Evolutionary conservation across 169 alveolate genomes (phyloP).

Genomic region (Eimeria mitis): DNA sequence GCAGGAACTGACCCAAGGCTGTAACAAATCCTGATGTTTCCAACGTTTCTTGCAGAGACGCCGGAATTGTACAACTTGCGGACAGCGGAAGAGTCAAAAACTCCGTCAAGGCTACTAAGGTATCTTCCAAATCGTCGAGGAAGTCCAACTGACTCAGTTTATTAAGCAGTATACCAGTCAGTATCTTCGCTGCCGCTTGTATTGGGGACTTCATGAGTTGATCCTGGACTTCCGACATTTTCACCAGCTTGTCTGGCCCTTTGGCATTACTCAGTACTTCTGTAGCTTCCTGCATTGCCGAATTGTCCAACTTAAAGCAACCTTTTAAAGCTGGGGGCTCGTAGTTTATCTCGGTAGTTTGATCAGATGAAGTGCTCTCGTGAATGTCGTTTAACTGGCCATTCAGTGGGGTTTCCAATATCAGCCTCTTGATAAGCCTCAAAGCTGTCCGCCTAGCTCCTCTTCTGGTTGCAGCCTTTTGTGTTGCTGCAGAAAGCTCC

Average conservation of each 20-base stretch:
- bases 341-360: not conserved
- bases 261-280: not conserved
- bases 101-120: conserved; percentile 33
- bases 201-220: not conserved
- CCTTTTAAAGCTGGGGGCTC: not conserved
- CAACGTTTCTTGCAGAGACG: not conserved
- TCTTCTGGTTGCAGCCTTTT: not conserved
- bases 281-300: not conserved
- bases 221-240: not conserved
- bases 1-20: not conserved
- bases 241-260: not conserved
- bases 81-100: not conserved
- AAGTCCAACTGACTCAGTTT: not conserved
- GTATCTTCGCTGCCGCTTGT: conserved; percentile 46
- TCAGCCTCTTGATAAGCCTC: conserved; percentile 12
- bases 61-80: not conserved
- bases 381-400: not conserved
- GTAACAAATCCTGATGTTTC: conserved; percentile 1
- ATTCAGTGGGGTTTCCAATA: not conserved
- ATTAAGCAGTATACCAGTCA: conserved; percentile 13
- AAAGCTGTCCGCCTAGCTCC: conserved; percentile 16
- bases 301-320: not conserved
- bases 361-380: not conserved
- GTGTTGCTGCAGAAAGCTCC: conserved; percentile 49
- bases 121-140: conserved; percentile 14